Percentiles rank a stretch among this genome's conserved stretches.
Evolutionary conservation across 148 eudicot genomes (phyloP).

Genomic region (Hydrangea macrophylla): DNA sequence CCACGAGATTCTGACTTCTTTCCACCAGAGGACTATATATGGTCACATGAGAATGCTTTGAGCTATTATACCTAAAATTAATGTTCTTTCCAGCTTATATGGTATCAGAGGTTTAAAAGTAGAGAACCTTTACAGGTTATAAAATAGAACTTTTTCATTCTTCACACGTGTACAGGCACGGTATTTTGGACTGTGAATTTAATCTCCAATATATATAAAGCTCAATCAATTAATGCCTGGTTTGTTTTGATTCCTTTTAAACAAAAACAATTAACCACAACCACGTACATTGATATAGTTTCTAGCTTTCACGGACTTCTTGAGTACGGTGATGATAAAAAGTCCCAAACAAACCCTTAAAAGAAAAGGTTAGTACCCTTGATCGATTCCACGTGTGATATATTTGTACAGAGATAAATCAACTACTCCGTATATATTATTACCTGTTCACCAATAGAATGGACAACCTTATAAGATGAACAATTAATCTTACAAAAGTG

Average conservation of each 20-base stretch:
- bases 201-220: neutral
- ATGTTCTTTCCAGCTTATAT: no score
- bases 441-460: neutral
- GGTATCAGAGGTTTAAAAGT: neutral
- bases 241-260: no score
- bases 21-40: no score
- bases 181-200: conserved; percentile 5
- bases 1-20: no score
- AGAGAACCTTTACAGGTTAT: conserved; percentile 2
- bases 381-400: conserved; percentile 9
- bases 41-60: neutral
- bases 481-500: neutral
- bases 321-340: conserved; percentile 10
- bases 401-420: neutral
- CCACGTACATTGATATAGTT: neutral
- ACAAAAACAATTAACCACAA: no score
- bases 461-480: neutral
- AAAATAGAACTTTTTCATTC: conserved; percentile 9
- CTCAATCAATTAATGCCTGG: no score
- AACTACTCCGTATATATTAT: no score
- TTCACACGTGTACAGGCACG: conserved; percentile 17
- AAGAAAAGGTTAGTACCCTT: conserved; percentile 1
- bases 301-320: conserved; percentile 25
- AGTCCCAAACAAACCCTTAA: conserved; percentile 8
- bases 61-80: no score